Conservation (phyloP, 768 basidiomycete genomes). For the Russula sp. region DNA sequence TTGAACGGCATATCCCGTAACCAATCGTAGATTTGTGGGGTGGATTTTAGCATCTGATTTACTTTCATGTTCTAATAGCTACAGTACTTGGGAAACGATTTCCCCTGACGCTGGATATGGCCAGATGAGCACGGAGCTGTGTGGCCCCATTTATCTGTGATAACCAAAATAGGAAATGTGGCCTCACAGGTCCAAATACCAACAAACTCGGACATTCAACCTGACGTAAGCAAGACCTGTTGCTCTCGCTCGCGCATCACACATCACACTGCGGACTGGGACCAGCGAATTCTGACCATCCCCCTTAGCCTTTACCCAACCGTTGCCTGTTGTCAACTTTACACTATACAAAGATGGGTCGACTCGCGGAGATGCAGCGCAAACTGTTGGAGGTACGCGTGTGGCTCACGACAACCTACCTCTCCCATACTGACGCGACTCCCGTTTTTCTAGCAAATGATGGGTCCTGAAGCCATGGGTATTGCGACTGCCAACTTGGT, state of each 20-base stretch:
- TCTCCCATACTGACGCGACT: slow-evolving; percentile 30
- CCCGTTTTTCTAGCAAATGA: slow-evolving; percentile 77
- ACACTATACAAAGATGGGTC: slow-evolving; percentile 59
- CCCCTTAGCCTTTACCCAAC: background rate
- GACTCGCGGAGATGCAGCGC: slow-evolving; percentile 95
- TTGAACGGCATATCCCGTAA: background rate
- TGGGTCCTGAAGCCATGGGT: slow-evolving; percentile 99
- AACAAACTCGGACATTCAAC: background rate
- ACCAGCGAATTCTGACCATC: background rate
- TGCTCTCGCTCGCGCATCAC: background rate
- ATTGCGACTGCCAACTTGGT: slow-evolving; percentile 86
- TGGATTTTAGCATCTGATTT: background rate
- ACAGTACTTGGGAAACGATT: background rate
- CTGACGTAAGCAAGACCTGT: background rate
- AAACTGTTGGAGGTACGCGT: slow-evolving; percentile 68
- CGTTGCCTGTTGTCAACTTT: background rate
- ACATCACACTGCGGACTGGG: background rate
- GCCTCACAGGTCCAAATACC: slow-evolving; percentile 13
- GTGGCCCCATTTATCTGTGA: background rate
- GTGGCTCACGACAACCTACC: background rate
- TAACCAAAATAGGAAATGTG: background rate
- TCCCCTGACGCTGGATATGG: background rate
- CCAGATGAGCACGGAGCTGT: background rate
- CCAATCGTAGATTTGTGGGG: background rate
- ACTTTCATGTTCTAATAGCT: background rate